Evolutionary conservation across 2,329 filamentous ascomycete genomes (phyloP).

Genomic region (Colletotrichum brevisporum): DNA sequence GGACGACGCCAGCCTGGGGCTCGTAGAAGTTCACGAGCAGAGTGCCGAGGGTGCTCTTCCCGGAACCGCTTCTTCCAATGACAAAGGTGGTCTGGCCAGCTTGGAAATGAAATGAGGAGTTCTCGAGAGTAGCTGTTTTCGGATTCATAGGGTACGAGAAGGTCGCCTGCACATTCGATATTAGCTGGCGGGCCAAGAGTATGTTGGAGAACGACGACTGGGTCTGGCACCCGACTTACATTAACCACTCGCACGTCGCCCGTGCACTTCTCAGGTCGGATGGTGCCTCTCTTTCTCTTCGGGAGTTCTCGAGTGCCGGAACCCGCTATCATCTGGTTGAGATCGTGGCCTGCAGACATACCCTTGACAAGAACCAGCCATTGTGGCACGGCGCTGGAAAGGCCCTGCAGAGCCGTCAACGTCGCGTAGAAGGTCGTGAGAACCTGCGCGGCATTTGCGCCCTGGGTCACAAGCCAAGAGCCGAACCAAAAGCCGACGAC

Average conservation of each 20-base stretch:
- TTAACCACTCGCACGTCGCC: slow-evolving; percentile 80
- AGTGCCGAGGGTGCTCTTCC: slow-evolving; percentile 90
- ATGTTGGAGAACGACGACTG: not conserved
- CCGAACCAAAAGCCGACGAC: slow-evolving; percentile 94
- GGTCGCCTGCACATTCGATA: slow-evolving; percentile 68
- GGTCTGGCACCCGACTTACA: slow-evolving; percentile 59
- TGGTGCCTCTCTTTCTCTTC: slow-evolving; percentile 40
- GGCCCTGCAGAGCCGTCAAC: slow-evolving; percentile 80
- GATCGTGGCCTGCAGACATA: slow-evolving; percentile 76
- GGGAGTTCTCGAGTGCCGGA: slow-evolving; percentile 45
- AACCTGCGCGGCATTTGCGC: slow-evolving; percentile 75
- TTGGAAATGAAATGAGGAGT: slow-evolving; percentile 78
- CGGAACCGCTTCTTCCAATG: slow-evolving; percentile 88
- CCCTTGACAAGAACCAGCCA: slow-evolving; percentile 85
- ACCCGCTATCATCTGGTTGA: slow-evolving; percentile 52
- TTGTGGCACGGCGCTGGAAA: slow-evolving; percentile 82
- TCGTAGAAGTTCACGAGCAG: slow-evolving; percentile 85
- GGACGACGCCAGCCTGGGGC: slow-evolving; percentile 74
- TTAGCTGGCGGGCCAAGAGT: not conserved
- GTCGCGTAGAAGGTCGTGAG: slow-evolving; percentile 90
- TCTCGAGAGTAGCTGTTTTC: slow-evolving; percentile 69
- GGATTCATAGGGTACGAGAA: slow-evolving; percentile 85
- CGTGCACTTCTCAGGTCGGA: slow-evolving; percentile 57
- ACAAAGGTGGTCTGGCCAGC: slow-evolving; percentile 83
- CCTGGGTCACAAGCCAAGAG: slow-evolving; percentile 74